Conservation (phyloP, 257 asterid genomes). For the Solanum stenotomum region DNA sequence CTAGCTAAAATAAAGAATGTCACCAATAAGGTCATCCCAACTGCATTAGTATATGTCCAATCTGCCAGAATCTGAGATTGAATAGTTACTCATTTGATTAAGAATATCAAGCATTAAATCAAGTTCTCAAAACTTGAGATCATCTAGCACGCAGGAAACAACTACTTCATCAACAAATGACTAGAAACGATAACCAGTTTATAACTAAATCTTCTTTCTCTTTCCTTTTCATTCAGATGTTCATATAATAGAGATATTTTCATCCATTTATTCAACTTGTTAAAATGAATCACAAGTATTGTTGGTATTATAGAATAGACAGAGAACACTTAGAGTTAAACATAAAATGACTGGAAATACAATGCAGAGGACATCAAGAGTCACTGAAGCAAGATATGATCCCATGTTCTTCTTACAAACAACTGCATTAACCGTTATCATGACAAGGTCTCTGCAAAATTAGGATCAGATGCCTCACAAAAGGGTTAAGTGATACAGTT, state of each 20-base stretch:
- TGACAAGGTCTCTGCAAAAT: not conserved
- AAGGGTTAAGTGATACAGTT: not conserved
- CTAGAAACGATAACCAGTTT: not conserved
- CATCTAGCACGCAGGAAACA: not conserved
- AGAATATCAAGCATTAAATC: not conserved
- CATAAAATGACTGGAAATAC: conserved; percentile 44
- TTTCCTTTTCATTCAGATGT: not conserved
- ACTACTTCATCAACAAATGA: not conserved
- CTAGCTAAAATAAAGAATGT: conserved; percentile 20
- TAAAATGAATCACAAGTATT: not conserved
- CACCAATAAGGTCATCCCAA: conserved; percentile 32
- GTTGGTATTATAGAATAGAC: not conserved
- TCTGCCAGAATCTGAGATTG: conserved; percentile 65
- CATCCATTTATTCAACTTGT: not conserved
- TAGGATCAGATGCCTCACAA: not conserved
- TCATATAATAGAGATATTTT: not conserved
- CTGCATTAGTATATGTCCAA: conserved; percentile 48
- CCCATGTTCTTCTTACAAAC: conserved; percentile 24
- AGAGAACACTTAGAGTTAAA: conserved; percentile 61
- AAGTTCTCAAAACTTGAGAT: conserved; percentile 1
- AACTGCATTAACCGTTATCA: conserved; percentile 29
- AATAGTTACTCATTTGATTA: not conserved
- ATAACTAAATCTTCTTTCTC: not conserved
- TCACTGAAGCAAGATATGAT: conserved; percentile 22
- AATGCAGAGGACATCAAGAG: conserved; percentile 50